Evolutionary conservation across 2,329 filamentous ascomycete species (phyloP).

Genomic region (Colletotrichum orbiculare): DNA sequence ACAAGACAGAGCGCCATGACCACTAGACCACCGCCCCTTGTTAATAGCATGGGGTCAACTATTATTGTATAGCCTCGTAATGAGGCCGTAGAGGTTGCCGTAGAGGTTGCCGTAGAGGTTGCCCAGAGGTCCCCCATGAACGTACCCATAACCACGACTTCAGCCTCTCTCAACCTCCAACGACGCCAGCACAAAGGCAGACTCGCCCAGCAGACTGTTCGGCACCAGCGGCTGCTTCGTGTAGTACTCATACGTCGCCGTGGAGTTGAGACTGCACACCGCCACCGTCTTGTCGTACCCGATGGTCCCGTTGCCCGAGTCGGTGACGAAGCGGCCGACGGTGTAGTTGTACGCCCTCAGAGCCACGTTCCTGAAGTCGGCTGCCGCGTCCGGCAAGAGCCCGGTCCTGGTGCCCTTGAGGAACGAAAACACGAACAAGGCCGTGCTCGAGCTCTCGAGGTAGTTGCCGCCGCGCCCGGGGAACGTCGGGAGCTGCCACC

Average conservation of each 20-base stretch:
- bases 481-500: conserved; percentile 36
- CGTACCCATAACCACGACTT: background rate
- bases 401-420: conserved; percentile 28
- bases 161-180: conserved; percentile 46
- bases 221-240: conserved; percentile 47
- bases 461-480: conserved; percentile 34
- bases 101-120: too few relatives aligned
- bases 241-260: conserved; percentile 53
- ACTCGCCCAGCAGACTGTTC: conserved; percentile 52
- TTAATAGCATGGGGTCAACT: too few relatives aligned
- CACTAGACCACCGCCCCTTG: too few relatives aligned
- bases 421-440: conserved; percentile 32
- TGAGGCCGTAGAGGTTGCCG: too few relatives aligned
- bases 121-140: background rate
- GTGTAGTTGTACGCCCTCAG: conserved; percentile 34
- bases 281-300: conserved; percentile 51
- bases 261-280: conserved; percentile 56
- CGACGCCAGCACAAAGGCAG: conserved; percentile 50
- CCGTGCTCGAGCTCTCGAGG: conserved; percentile 38
- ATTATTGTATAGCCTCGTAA: too few relatives aligned
- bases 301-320: conserved; percentile 29
- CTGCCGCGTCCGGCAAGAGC: background rate
- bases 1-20: too few relatives aligned
- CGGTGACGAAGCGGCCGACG: conserved; percentile 21
- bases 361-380: conserved; percentile 17